Evolutionary conservation across 1,139 yeast species (phyloP), one percentile per base, ranked within the genome.

Genomic region (Blastobotrys indianensis): DNA sequence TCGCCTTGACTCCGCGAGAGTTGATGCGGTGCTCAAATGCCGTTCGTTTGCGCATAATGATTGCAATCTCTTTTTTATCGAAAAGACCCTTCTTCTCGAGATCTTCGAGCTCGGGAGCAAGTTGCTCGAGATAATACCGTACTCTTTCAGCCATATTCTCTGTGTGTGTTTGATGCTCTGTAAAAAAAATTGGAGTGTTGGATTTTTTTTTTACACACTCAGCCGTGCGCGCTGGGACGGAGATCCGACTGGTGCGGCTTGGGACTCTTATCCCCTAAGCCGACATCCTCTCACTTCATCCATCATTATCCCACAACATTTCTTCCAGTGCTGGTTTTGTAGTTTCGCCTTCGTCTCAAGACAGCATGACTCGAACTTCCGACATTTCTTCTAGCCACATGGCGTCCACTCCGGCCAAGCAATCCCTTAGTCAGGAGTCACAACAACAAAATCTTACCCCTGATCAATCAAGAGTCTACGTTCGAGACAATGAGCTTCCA

Each of bases 51-150:
- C 92, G 81, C 90, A 92, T 87, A 51, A 94, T 84, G 72, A 79
- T 76, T 43, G 83, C 80, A 55, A 88, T 80, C 65, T 94, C 98
- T 58, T 77, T 76, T 59, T 63, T 64, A 33, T 64, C 55, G 64
- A 92, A 94, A 13, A 94, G 70, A 1, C 90, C 92, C 61, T 86
- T 84, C 51, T 76, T 77, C 52, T 83, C 80, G 41, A 94, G 76
- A 62, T 92, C 98, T 60, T 88, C 92, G 50, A 94, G 75, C 67
- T 94, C 99, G 0, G 96, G 95, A 60, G 92, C 90, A 7, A 90
- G 80, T 58, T 81, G 88, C 66, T 85, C 95, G 64, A 85, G 69
- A 62, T 80, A 82, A 65, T 77, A 84, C 65, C 94, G 76, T 23
- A 84, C 82, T 57, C 81, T 82, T 44, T 85, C 85, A 20, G 87